phyloP scores from a whole-genome alignment of 169 alveolate species.

The Amoebophrya sp. region DNA sequence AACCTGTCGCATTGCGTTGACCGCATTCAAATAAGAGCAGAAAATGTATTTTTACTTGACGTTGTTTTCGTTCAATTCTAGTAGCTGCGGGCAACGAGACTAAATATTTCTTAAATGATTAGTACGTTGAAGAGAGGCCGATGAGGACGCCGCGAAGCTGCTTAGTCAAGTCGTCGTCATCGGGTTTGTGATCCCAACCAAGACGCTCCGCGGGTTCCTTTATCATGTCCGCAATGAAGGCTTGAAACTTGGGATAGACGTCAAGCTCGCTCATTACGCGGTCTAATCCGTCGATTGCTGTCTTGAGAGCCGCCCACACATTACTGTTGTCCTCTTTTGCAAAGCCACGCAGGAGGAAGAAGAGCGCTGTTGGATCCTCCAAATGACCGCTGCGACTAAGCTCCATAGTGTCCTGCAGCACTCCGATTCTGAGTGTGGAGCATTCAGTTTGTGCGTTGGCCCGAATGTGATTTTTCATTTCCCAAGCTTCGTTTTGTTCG shows the following conservation, averaged over 20 bases:
- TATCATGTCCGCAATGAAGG: background rate
- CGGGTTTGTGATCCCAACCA: background rate
- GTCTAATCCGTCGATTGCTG: background rate
- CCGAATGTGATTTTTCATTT: too few species aligned
- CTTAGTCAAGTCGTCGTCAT: background rate
- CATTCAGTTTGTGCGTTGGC: too few species aligned
- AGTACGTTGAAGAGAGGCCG: background rate
- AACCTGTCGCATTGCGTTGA: too few species aligned
- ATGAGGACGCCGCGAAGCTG: background rate
- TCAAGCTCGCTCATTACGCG: background rate
- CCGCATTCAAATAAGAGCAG: too few species aligned
- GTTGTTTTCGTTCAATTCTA: too few species aligned
- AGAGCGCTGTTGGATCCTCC: background rate
- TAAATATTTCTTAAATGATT: background rate
- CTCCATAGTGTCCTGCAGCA: slow-evolving; percentile 16
- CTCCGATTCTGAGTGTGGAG: background rate
- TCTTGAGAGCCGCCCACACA: background rate
- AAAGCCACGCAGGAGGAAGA: background rate
- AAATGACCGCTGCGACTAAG: background rate
- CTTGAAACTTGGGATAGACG: background rate
- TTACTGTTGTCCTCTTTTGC: background rate
- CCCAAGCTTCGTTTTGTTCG: too few species aligned
- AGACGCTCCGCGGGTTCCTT: background rate
- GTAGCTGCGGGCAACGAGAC: too few species aligned
- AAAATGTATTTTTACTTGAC: too few species aligned